Evolutionary conservation across 148 eudicot genomes (phyloP), one percentile per base, ranked within the genome.

Genomic region (Agrostemma githago): DNA sequence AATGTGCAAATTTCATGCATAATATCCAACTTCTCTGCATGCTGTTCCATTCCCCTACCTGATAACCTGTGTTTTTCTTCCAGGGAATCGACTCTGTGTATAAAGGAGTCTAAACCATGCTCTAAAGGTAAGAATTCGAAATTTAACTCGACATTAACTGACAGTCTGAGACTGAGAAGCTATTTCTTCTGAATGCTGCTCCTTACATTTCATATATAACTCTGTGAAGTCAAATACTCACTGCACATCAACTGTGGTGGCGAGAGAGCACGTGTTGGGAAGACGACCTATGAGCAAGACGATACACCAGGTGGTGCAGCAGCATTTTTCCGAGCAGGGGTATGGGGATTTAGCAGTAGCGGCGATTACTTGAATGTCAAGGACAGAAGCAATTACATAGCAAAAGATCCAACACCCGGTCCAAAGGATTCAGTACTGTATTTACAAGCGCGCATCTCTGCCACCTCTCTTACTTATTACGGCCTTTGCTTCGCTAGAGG

Each of bases 221-320:
- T 67, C 66, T 53, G 64, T 62, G 72, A 74, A 86, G 92, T 76
- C 21, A 38, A 46, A 16, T 86, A 82, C 26, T 74, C 84, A 11
- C 37, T 89, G n/a, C 80, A 89, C 74, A 77, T 89, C 54, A 89
- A 89, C 65, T 89, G 92, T 65, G 92, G 90, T 11, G 90, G 92
- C 60, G 16, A 2, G 6, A 8, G 61, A 60, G 74, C 46, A 6
- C 74, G 48, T 3, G 61, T 84, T 38, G 86, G 87, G 46, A 74
- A 78, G 2, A 82, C 68, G 21, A 70, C 48, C 34, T 89, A 66
- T 70, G 87, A 83, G 63, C 81, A 43, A 41, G 92, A 89, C 75
- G 65, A 42, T 57, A 72, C 72, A 5, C 8, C 15, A 17, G 84
- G 68, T 21, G 86, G 86, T 63, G 16, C 78, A 4, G 87, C 83